phyloP scores from a whole-genome alignment of 78 protist species.

The Speleostelium caveatum region DNA sequence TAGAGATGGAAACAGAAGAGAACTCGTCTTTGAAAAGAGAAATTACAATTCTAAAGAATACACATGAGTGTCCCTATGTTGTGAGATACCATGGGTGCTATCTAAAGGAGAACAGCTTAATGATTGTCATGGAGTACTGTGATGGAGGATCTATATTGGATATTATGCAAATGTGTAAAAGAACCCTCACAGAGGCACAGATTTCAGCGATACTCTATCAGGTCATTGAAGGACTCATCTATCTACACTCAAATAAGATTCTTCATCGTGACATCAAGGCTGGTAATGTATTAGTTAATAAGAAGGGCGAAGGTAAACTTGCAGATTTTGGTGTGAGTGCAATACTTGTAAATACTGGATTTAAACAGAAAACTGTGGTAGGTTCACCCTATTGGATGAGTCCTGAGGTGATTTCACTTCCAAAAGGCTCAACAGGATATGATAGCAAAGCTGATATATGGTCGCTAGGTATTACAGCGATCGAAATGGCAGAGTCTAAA shows the following conservation, averaged over 20 bases:
- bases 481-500: conserved; percentile 91
- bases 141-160: conserved; percentile 82
- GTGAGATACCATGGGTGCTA: conserved; percentile 86
- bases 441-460: conserved; percentile 90
- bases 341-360: conserved; percentile 66
- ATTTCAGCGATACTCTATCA: conserved; percentile 67
- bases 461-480: conserved; percentile 92
- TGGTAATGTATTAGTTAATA: conserved; percentile 82
- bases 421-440: conserved; percentile 59
- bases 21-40: conserved; percentile 66
- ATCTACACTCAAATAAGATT: conserved; percentile 80
- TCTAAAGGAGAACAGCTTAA: conserved; percentile 73
- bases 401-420: conserved; percentile 86
- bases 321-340: conserved; percentile 86
- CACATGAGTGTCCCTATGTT: conserved; percentile 57
- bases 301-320: conserved; percentile 69
- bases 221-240: conserved; percentile 80
- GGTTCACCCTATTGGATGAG: conserved; percentile 90
- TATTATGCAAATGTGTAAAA: conserved; percentile 74
- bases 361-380: conserved; percentile 77
- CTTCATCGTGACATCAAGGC: conserved; percentile 89
- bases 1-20: conserved; percentile 82
- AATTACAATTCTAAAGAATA: conserved; percentile 78
- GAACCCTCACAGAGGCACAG: conserved; percentile 49
- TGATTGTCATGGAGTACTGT: conserved; percentile 86